Base-by-base conservation (phyloP, 2,329 filamentous ascomycete species). In the Trichoderma koningii region DNA sequence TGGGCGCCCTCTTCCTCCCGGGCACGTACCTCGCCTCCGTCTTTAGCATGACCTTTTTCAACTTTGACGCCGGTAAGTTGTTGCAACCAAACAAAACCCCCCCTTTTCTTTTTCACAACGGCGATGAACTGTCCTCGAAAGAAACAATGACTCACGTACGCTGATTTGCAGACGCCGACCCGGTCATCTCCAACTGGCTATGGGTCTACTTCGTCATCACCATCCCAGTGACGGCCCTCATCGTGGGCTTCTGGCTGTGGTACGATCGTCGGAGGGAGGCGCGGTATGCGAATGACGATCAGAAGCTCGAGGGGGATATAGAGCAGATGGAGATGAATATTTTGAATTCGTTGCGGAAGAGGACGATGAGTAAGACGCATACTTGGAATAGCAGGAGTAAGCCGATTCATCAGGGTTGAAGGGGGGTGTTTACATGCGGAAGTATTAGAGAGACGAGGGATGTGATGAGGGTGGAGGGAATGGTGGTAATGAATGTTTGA, bases 1-100 rank as follows among this genome's bases (percentile, higher is more conserved):
- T 89, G 63, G 87, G 86, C 30, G 85, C 85, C 47, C 77, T 89
- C 47, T 89, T 89, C 70, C 77, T 89, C 6, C 86, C 86, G 0
- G 86, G 85, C 2, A 87, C 85, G 0, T 87, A 83, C 68, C 79
- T 89, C 19, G 82, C 86, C 9, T 88, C 86, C 0, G 78, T 89
- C 26, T 89, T 89, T 69, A 84, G 82, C 77, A 89, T 88, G 85
- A 85, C 85, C 0, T 89, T 89, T 72, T 89, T 89, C 77, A 82
- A 88, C 74, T 88, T 87, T 69, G 81, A 82, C 68, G 75, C 78
- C 45, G 76, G 30, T 30, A 30, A 9, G 30, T n/a, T n/a, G n/a
- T n/a, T n/a, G n/a, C n/a, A n/a, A n/a, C n/a, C n/a, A n/a, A n/a
- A n/a, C n/a, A n/a, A n/a, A n/a, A n/a, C n/a, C n/a, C n/a, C n/a